These are phyloP conservation scores for Venturia oleaginea DNA, from an alignment of 2,329 filamentous ascomycete species.

Conservation along the genomic window DNA sequence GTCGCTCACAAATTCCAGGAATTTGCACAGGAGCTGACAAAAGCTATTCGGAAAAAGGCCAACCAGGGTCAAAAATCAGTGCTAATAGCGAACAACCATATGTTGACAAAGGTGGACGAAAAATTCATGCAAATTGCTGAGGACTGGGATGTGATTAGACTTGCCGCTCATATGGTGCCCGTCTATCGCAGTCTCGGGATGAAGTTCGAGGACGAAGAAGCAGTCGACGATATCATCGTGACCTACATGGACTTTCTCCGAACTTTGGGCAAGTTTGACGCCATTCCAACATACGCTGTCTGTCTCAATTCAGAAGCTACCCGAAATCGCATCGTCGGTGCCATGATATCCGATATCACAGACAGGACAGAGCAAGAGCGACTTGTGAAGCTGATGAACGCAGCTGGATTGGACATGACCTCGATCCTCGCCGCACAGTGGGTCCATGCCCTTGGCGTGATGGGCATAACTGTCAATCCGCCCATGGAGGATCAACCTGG, in stretches of 20 bases:
- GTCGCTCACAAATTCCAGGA: constrained; percentile 50
- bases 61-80: constrained; percentile 18
- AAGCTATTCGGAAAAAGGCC: constrained; percentile 32
- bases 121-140: constrained; percentile 18
- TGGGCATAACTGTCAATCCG: constrained; percentile 4
- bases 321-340: constrained; percentile 62
- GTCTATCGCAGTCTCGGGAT: constrained; percentile 53
- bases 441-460: constrained; percentile 25
- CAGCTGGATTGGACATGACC: constrained; percentile 62
- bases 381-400: constrained; percentile 65
- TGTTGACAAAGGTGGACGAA: not conserved
- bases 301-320: constrained; percentile 54
- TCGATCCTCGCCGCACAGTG: constrained; percentile 66
- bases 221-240: constrained; percentile 65
- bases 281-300: constrained; percentile 83
- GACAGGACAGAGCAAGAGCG: constrained; percentile 55
- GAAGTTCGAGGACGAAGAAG: not conserved
- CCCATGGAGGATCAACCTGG: constrained; percentile 19
- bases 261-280: constrained; percentile 60
- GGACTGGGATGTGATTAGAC: constrained; percentile 36
- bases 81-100: not conserved
- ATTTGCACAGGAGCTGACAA: constrained; percentile 35
- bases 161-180: constrained; percentile 48
- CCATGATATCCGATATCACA: constrained; percentile 65
- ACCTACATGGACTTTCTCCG: constrained; percentile 76